These are phyloP conservation scores for Lipomyces spencermartinsiae DNA, from an alignment of 805 yeast genomes.

Conservation along the genomic window DNA sequence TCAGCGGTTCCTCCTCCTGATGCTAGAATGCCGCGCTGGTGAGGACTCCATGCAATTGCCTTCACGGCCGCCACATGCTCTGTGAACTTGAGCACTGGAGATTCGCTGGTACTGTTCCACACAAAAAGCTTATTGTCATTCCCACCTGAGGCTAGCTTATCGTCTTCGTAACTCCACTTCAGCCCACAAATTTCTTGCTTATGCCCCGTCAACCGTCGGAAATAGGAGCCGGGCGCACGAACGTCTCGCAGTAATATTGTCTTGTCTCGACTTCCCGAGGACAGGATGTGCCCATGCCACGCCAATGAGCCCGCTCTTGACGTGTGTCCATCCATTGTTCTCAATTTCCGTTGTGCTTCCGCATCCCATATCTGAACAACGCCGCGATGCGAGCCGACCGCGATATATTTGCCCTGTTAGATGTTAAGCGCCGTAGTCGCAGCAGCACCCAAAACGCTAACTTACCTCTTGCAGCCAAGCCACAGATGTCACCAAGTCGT, in stretches of 20 bases:
- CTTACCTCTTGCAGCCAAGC: slow-evolving; percentile 81
- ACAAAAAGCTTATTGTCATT: slow-evolving; percentile 86
- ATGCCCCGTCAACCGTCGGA: slow-evolving; percentile 74
- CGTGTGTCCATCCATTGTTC: slow-evolving; percentile 92
- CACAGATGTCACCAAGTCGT: slow-evolving; percentile 79
- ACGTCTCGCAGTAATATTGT: slow-evolving; percentile 90
- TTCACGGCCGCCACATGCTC: slow-evolving; percentile 96
- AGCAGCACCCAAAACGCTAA: neutral
- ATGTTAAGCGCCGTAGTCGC: neutral
- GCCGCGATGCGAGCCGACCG: slow-evolving; percentile 88
- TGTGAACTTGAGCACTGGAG: slow-evolving; percentile 73
- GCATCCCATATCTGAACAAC: slow-evolving; percentile 96
- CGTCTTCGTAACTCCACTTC: slow-evolving; percentile 90
- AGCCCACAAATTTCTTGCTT: slow-evolving; percentile 96
- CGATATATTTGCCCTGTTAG: slow-evolving; percentile 78
- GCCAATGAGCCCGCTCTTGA: slow-evolving; percentile 81
- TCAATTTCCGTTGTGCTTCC: slow-evolving; percentile 74
- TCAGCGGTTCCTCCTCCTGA: slow-evolving; percentile 98
- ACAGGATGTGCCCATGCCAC: slow-evolving; percentile 90
- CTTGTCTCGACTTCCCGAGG: slow-evolving; percentile 87
- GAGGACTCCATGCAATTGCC: slow-evolving; percentile 98
- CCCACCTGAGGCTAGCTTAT: slow-evolving; percentile 93
- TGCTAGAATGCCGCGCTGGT: slow-evolving; percentile 90
- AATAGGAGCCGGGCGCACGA: slow-evolving; percentile 80
- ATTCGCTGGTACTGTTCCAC: slow-evolving; percentile 78